A percentile compares a stretch with the other conserved stretches of the same genome.
These are phyloP conservation scores for Populus hybrid DNA, from an alignment of 441 rosid species.

Conservation along the genomic window DNA sequence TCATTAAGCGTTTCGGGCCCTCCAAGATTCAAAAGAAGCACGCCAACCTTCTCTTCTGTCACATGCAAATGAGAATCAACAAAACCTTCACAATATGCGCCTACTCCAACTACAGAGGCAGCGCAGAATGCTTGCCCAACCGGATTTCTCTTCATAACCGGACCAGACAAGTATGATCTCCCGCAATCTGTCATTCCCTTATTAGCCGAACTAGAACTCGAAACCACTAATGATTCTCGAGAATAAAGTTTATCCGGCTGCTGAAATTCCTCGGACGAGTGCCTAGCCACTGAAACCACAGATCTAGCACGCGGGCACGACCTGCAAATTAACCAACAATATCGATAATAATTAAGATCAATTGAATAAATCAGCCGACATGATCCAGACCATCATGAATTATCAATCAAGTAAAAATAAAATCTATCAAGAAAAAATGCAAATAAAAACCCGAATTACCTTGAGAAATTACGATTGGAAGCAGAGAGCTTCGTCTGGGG, in stretches of 20 bases:
- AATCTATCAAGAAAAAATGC: neutral
- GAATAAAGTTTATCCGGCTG: constrained; percentile 15
- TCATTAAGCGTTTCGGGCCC: constrained; percentile 92
- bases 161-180: constrained; percentile 14
- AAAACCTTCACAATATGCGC: constrained; percentile 32
- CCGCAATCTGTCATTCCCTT: constrained; percentile 15
- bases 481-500: constrained; percentile 15
- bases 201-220: constrained; percentile 15
- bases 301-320: constrained; percentile 20
- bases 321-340: constrained; percentile 23
- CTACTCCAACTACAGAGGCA: constrained; percentile 30
- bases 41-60: neutral
- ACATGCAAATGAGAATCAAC: neutral
- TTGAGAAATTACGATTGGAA: constrained; percentile 10
- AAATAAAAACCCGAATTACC: neutral
- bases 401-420: neutral
- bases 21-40: constrained; percentile 47
- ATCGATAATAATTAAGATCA: neutral
- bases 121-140: constrained; percentile 36
- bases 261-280: constrained; percentile 16
- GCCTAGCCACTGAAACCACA: constrained; percentile 20
- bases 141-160: constrained; percentile 34
- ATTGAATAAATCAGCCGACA: neutral
- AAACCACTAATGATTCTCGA: constrained; percentile 19
- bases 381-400: neutral